These are phyloP conservation scores for Sonneratia alba DNA, from an alignment of 345 rosid genomes.

Conservation along the genomic window DNA sequence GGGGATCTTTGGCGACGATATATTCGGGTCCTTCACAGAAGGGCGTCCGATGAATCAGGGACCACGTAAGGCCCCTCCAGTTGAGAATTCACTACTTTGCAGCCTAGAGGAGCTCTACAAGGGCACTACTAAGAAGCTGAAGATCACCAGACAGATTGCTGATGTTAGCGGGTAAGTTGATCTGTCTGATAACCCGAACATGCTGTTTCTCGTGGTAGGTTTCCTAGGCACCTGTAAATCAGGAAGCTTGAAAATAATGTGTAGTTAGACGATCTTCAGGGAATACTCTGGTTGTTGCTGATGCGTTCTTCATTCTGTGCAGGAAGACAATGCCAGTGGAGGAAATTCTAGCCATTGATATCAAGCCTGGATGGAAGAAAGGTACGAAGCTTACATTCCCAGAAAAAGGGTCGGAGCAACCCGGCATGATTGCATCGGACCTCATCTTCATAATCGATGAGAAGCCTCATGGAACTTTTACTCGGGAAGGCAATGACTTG, in stretches of 20 bases:
- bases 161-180: slow-evolving; percentile 57
- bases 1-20: slow-evolving; percentile 57
- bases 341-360: slow-evolving; percentile 62
- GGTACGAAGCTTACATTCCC: slow-evolving; percentile 88
- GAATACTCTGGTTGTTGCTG: neutral
- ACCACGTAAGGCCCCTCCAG: slow-evolving; percentile 46
- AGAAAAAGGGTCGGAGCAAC: slow-evolving; percentile 78
- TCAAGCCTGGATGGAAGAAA: slow-evolving; percentile 91
- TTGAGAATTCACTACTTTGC: slow-evolving; percentile 52
- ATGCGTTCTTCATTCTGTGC: slow-evolving; percentile 9
- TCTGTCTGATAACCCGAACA: neutral
- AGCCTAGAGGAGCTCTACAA: slow-evolving; percentile 68
- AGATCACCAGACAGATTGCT: slow-evolving; percentile 53
- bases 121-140: slow-evolving; percentile 74
- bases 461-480: slow-evolving; percentile 67
- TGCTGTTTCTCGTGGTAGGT: neutral
- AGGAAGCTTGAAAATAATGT: neutral
- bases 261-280: no score
- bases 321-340: slow-evolving; percentile 68
- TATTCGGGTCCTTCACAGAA: slow-evolving; percentile 19
- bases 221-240: neutral
- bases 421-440: slow-evolving; percentile 53
- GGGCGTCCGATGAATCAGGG: slow-evolving; percentile 34
- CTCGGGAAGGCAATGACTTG: slow-evolving; percentile 78
- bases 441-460: slow-evolving; percentile 67